Evolutionary conservation across 768 basidiomycete species (phyloP).

Genomic region (Mycena amicta): DNA sequence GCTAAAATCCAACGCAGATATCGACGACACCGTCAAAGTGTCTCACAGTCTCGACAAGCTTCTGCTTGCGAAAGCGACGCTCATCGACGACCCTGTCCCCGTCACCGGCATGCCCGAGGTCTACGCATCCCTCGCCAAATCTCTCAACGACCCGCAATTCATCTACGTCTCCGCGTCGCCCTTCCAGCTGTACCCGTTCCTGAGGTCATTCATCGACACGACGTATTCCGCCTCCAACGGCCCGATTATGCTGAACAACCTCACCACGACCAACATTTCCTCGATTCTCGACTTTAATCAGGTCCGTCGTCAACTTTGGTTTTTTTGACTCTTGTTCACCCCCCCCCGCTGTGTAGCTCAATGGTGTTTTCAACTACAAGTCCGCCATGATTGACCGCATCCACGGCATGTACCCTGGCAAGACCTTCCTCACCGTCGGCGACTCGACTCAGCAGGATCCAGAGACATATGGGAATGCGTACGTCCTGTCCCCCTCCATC

Average conservation of each 20-base stretch:
- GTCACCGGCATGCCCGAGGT: slow-evolving; percentile 51
- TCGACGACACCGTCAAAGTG: slow-evolving; percentile 49
- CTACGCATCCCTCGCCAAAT: slow-evolving; percentile 38
- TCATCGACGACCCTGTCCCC: slow-evolving; percentile 41
- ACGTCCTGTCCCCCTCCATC: slow-evolving; percentile 17
- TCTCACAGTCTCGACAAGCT: slow-evolving; percentile 40
- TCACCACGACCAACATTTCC: slow-evolving; percentile 36
- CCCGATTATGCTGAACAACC: slow-evolving; percentile 41
- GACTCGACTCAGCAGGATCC: slow-evolving; percentile 51
- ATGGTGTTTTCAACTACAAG: slow-evolving; percentile 39
- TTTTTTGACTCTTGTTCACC: neutral
- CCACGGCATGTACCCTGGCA: slow-evolving; percentile 44
- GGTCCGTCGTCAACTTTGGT: neutral
- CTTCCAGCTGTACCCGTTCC: slow-evolving; percentile 49
- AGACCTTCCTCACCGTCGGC: slow-evolving; percentile 44
- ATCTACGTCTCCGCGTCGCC: slow-evolving; percentile 48
- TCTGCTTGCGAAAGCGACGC: slow-evolving; percentile 38
- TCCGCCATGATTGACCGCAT: slow-evolving; percentile 39
- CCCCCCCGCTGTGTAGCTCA: slow-evolving; percentile 5
- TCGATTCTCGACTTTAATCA: slow-evolving; percentile 31
- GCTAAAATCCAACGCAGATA: slow-evolving; percentile 31
- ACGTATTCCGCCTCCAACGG: slow-evolving; percentile 38
- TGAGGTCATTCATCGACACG: slow-evolving; percentile 40
- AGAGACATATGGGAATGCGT: slow-evolving; percentile 47
- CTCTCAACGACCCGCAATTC: slow-evolving; percentile 42